Evolutionary conservation across 2,329 filamentous ascomycete species (phyloP).

Genomic region (Tolypocladium guangdongense): DNA sequence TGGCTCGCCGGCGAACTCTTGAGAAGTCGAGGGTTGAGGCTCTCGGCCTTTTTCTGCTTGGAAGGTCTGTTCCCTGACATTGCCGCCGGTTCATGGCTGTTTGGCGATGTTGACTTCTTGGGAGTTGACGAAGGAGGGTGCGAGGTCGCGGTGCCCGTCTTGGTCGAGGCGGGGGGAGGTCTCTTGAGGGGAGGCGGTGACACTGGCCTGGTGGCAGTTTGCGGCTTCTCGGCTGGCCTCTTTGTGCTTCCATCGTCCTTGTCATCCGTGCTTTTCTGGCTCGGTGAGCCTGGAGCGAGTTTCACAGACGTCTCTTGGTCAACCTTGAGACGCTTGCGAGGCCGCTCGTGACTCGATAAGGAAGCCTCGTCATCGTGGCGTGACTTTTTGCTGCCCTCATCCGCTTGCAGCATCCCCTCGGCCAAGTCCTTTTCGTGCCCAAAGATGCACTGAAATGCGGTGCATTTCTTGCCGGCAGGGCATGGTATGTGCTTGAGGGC

Average conservation of each 20-base stretch:
- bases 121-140: not conserved
- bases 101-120: slow-evolving; percentile 4
- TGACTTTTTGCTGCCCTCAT: not conserved
- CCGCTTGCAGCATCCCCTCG: slow-evolving; percentile 3
- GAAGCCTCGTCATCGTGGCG: not conserved
- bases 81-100: not conserved
- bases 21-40: slow-evolving; percentile 57
- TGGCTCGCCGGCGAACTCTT: slow-evolving; percentile 45
- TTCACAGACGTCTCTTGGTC: slow-evolving; percentile 4
- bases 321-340: slow-evolving; percentile 19
- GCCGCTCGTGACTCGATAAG: slow-evolving; percentile 14
- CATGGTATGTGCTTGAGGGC: slow-evolving; percentile 39
- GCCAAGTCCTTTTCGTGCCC: slow-evolving; percentile 26
- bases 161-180: not conserved
- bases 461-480: slow-evolving; percentile 35
- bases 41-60: slow-evolving; percentile 29
- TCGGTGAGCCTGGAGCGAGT: not conserved
- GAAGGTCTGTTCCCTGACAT: not conserved
- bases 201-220: slow-evolving; percentile 17
- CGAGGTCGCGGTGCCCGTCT: not conserved
- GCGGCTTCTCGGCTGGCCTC: not conserved
- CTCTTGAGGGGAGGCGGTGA: slow-evolving; percentile 20
- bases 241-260: not conserved
- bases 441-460: slow-evolving; percentile 40
- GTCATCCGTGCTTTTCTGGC: not conserved